Evolutionary conservation across 1,139 yeast species (phyloP), one percentile per base, ranked within the genome.

Genomic region (Yamadazyma jaroonii): DNA sequence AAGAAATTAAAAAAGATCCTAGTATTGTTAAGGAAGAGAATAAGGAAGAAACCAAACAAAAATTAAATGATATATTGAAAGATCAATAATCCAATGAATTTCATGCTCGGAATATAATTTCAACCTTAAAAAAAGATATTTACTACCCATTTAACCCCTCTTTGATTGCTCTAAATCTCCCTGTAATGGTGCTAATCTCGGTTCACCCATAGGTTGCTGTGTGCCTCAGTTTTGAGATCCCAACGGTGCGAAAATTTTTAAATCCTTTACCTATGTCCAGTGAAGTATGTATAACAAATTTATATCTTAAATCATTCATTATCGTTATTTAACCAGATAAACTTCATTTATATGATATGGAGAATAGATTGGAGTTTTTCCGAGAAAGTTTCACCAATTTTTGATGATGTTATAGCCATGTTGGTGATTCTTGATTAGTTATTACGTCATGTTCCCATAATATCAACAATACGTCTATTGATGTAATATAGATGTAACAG

Each of bases 1-100:
- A 70, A 40, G 71, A 53, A 31, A 59, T 59, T 11, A 29, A 64
- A 41, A 57, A 67, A 41, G 56, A 65, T 37, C 74, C 74, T 2
- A 46, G 28, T 9, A 29, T 46, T 10, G 50, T 56, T 29, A 61
- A 63, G 29, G 64, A 59, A 31, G 47, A 41, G 14, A 30, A 30
- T 9, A 55, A 56, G 38, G 53, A 52, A 31, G 62, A 55, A 28
- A 46, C 43, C 31, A 49, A 53, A 44, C 57, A 56, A 39, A 60
- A 61, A 42, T 36, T 61, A 40, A 51, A 61, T 36, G 47, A 59
- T 37, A 40, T 57, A 8, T 43, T 60, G 17, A 43, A 55, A 35
- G 51, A 51, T 21, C 21, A 35, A 26, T 26, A n/a, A 10, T n/a
- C n/a, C 23, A 21, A 21, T 21, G n/a, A n/a, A n/a, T n/a, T n/a